Evolutionary conservation across 768 basidiomycete genomes (phyloP).

Genomic region (Tulasnella sp.): DNA sequence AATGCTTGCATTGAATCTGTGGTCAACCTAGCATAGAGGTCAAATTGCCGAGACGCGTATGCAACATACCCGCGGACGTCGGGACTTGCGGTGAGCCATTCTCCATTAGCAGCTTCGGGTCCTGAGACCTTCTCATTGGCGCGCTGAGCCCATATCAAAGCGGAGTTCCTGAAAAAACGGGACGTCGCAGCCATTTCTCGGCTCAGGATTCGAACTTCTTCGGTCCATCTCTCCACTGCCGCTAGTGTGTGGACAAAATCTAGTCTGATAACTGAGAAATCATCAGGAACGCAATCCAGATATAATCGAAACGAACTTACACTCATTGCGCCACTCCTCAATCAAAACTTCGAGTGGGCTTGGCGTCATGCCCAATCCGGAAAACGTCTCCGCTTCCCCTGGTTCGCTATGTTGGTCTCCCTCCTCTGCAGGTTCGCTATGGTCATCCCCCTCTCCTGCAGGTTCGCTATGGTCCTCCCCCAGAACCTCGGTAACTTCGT

Average conservation of each 20-base stretch:
- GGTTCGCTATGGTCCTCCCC: background rate
- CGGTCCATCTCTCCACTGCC: background rate
- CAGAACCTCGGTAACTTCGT: too few species aligned
- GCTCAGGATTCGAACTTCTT: background rate
- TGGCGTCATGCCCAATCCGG: too few species aligned
- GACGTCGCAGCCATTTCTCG: background rate
- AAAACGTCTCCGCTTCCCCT: too few species aligned
- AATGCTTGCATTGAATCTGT: too few species aligned
- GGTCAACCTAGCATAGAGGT: too few species aligned
- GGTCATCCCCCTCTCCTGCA: too few species aligned
- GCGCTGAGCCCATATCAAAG: background rate
- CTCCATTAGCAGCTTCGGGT: too few species aligned
- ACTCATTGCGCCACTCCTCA: background rate
- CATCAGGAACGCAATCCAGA: background rate
- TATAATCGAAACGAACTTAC: background rate
- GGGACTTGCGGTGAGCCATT: too few species aligned
- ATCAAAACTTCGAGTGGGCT: background rate
- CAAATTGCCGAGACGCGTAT: too few species aligned
- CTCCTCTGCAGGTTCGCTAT: background rate
- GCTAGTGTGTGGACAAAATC: background rate
- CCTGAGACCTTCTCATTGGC: background rate
- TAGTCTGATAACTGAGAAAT: background rate
- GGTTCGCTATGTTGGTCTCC: background rate
- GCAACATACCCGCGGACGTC: too few species aligned
- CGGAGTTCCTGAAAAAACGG: background rate